Evolutionary conservation across 805 yeast genomes (phyloP).

Genomic region (Saturnispora dispora): DNA sequence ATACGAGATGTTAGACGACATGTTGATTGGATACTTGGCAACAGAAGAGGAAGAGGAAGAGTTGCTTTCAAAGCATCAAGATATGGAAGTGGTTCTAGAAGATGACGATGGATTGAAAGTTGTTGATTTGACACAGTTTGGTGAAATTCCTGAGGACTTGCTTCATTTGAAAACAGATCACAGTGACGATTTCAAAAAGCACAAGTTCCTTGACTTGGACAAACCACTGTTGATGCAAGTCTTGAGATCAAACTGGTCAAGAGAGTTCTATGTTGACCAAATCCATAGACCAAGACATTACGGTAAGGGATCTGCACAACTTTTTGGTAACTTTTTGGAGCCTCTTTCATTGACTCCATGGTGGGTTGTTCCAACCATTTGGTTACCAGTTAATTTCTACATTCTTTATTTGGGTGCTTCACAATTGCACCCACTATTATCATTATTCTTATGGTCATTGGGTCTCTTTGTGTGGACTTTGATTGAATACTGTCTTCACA

Average conservation of each 20-base stretch:
- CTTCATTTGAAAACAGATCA: constrained; percentile 75
- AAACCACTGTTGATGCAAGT: constrained; percentile 80
- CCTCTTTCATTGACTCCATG: constrained; percentile 88
- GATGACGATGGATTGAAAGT: constrained; percentile 17
- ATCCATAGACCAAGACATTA: constrained; percentile 97
- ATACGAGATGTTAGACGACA: constrained; percentile 79
- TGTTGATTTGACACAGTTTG: constrained; percentile 46
- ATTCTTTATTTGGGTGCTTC: constrained; percentile 51
- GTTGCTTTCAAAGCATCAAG: constrained; percentile 47
- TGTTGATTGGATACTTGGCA: constrained; percentile 77
- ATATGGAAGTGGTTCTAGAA: constrained; percentile 33
- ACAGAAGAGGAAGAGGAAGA: constrained; percentile 69
- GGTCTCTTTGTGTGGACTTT: constrained; percentile 95
- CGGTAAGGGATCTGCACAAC: constrained; percentile 92
- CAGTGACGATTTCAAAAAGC: constrained; percentile 57
- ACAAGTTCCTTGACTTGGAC: constrained; percentile 78
- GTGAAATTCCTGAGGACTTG: constrained; percentile 65
- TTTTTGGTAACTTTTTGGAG: constrained; percentile 91
- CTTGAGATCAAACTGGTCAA: constrained; percentile 61
- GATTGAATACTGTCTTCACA: constrained; percentile 78
- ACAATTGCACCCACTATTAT: constrained; percentile 36
- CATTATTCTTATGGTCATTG: constrained; percentile 52
- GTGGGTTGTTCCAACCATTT: constrained; percentile 81
- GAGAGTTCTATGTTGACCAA: constrained; percentile 89
- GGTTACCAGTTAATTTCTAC: constrained; percentile 76